Percentiles rank a stretch among this genome's conserved stretches.
phyloP scores from a whole-genome alignment of 2,329 filamentous ascomycete genomes.

The Thielaviopsis populi region DNA sequence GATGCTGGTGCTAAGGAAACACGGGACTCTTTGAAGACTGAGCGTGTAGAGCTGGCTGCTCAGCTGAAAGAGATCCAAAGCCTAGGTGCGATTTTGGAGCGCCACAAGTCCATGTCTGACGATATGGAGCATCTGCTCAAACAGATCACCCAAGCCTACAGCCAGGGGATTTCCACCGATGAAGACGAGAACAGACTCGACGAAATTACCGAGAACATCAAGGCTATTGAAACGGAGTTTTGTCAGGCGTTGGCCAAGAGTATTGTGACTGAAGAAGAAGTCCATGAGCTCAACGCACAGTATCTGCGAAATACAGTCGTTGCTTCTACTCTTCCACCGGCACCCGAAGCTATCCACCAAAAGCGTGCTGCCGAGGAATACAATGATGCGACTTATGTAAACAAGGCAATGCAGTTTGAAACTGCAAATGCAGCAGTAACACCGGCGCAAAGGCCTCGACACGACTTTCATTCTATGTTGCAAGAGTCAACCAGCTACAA shows the following conservation, averaged over 20 bases:
- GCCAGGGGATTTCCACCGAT: slow-evolving; percentile 35
- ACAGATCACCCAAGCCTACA: slow-evolving; percentile 36
- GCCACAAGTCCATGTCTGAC: slow-evolving; percentile 29
- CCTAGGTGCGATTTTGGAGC: slow-evolving; percentile 29
- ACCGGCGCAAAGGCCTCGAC: neutral
- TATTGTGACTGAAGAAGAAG: slow-evolving; percentile 3
- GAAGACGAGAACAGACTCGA: slow-evolving; percentile 37
- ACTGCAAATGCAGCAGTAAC: neutral
- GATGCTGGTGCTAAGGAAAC: slow-evolving; percentile 29
- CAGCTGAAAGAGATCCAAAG: slow-evolving; percentile 32
- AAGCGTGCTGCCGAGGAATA: neutral
- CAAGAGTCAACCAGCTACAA: neutral
- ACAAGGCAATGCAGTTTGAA: neutral
- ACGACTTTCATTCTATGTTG: neutral
- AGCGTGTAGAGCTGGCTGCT: slow-evolving; percentile 33
- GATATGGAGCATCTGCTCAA: slow-evolving; percentile 33
- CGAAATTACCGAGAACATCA: slow-evolving; percentile 31
- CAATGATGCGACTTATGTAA: neutral
- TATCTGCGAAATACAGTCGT: slow-evolving; percentile 2
- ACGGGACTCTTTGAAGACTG: slow-evolving; percentile 33
- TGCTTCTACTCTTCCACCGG: slow-evolving; percentile 9
- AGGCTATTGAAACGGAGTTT: slow-evolving; percentile 11
- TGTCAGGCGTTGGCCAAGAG: slow-evolving; percentile 6
- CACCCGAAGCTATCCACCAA: neutral
- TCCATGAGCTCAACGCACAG: slow-evolving; percentile 7